Conservation (phyloP, 108 stramenopile species). For the Schizochytrium sp. region DNA sequence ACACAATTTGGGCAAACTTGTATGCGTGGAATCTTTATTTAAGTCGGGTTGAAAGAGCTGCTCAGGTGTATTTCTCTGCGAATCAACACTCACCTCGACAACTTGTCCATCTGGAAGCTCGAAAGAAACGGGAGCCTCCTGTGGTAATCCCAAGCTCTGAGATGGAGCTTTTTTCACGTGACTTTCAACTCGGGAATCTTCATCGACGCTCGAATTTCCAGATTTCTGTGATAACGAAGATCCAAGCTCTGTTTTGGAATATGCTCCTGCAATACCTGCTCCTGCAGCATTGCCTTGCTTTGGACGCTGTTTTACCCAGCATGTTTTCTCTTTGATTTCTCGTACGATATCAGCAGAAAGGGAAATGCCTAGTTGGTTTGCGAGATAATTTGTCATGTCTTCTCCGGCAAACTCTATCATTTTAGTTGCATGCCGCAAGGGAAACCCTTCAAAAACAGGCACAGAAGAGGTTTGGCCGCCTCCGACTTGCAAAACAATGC, state of each 20-base stretch:
- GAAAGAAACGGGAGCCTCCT: background rate
- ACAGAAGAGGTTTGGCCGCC: background rate
- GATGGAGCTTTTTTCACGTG: background rate
- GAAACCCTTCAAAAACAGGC: constrained; percentile 62
- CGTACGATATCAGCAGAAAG: background rate
- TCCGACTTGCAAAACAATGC: constrained; percentile 42
- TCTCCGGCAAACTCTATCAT: background rate
- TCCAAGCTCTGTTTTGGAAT: background rate
- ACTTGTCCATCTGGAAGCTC: constrained; percentile 60
- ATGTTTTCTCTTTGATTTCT: constrained; percentile 51
- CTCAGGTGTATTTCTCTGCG: constrained; percentile 9
- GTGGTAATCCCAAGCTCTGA: background rate
- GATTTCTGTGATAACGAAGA: background rate
- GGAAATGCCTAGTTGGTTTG: background rate
- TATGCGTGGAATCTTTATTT: background rate
- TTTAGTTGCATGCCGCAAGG: constrained; percentile 3
- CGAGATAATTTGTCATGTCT: background rate
- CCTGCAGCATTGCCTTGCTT: background rate
- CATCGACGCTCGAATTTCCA: background rate
- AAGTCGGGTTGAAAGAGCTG: background rate
- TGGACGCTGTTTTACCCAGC: background rate
- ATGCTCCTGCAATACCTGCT: background rate
- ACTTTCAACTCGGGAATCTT: background rate
- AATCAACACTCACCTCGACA: background rate
- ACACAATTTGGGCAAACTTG: background rate